phyloP scores from a whole-genome alignment of 2,329 filamentous ascomycete genomes.

The Metarhizium album region DNA sequence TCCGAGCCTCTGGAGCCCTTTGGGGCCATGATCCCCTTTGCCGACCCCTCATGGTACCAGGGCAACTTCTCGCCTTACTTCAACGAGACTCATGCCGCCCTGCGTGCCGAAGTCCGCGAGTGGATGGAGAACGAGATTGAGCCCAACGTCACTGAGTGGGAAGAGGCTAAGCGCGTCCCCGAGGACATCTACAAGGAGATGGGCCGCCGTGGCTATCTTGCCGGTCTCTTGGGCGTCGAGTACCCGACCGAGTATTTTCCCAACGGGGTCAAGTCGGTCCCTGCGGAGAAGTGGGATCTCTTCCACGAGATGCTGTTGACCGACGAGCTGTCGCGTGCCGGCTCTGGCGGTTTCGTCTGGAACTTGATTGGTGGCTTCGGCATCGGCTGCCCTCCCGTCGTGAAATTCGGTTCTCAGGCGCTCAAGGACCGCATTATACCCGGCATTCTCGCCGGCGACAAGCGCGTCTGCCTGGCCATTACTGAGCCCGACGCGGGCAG shows the following conservation, averaged over 20 bases:
- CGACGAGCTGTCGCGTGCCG: constrained; percentile 82
- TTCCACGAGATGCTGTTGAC: constrained; percentile 97
- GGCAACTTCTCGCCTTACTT: constrained; percentile 92
- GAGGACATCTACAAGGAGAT: constrained; percentile 89
- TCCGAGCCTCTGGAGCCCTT: constrained; percentile 72
- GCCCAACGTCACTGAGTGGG: constrained; percentile 90
- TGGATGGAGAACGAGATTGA: constrained; percentile 88
- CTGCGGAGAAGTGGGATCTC: constrained; percentile 86
- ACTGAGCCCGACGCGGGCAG: constrained; percentile 93
- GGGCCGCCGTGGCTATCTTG: constrained; percentile 84
- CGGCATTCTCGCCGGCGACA: constrained; percentile 80
- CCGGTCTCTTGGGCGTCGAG: constrained; percentile 77
- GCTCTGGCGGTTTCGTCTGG: constrained; percentile 91
- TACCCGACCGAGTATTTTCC: constrained; percentile 70
- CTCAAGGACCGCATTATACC: constrained; percentile 83
- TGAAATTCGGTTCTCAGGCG: constrained; percentile 82
- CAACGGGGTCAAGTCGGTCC: constrained; percentile 59
- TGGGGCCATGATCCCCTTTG: constrained; percentile 81
- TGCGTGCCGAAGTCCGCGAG: constrained; percentile 81
- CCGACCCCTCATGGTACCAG: constrained; percentile 91
- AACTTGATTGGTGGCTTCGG: constrained; percentile 94
- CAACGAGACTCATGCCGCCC: constrained; percentile 85
- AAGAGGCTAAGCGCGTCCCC: constrained; percentile 86
- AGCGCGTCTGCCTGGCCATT: constrained; percentile 94
- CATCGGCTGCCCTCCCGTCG: constrained; percentile 82